A percentile compares a stretch with the other conserved stretches of the same genome.
Evolutionary conservation across 2,329 filamentous ascomycete genomes (phyloP).

Genomic region (Cladophialophora immunda): DNA sequence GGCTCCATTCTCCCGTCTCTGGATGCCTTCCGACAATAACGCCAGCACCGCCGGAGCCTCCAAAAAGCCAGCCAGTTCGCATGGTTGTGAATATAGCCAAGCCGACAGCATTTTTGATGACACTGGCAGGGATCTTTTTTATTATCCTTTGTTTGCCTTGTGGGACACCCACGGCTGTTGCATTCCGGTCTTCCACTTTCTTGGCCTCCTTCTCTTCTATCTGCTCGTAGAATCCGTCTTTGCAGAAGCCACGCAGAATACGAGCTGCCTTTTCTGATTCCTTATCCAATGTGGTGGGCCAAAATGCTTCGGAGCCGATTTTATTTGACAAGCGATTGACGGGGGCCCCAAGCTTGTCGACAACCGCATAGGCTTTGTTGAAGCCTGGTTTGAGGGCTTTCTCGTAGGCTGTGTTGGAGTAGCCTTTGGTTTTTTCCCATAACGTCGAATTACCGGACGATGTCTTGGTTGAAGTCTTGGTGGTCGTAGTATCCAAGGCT

Average conservation of each 20-base stretch:
- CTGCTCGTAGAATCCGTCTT: conserved; percentile 74
- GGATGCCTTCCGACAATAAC: conserved; percentile 80
- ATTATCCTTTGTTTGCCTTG: conserved; percentile 70
- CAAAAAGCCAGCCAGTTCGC: conserved; percentile 91
- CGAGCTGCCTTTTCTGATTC: conserved; percentile 92
- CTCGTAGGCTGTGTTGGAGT: conserved; percentile 50
- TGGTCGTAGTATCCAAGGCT: conserved; percentile 12
- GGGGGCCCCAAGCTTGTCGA: conserved; percentile 75
- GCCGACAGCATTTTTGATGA: conserved; percentile 88
- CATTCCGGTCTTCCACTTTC: conserved; percentile 45
- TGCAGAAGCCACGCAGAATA: conserved; percentile 90
- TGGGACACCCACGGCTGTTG: conserved; percentile 49
- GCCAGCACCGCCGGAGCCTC: conserved; percentile 88
- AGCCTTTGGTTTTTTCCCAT: conserved; percentile 61
- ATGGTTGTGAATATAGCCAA: conserved; percentile 95
- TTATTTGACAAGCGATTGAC: conserved; percentile 85
- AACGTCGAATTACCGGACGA: conserved; percentile 53
- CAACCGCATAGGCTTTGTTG: conserved; percentile 74
- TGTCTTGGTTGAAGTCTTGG: conserved; percentile 18
- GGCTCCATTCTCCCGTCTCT: conserved; percentile 88
- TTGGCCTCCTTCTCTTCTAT: conserved; percentile 63
- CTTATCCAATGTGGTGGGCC: conserved; percentile 84
- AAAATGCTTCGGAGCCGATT: conserved; percentile 82
- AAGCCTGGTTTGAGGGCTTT: conserved; percentile 71
- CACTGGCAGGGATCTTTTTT: conserved; percentile 85